Percentiles rank a stretch among this genome's conserved stretches.
Evolutionary conservation across 495 filamentous ascomycete species (phyloP).

Genomic region (Penicillium paxilli): DNA sequence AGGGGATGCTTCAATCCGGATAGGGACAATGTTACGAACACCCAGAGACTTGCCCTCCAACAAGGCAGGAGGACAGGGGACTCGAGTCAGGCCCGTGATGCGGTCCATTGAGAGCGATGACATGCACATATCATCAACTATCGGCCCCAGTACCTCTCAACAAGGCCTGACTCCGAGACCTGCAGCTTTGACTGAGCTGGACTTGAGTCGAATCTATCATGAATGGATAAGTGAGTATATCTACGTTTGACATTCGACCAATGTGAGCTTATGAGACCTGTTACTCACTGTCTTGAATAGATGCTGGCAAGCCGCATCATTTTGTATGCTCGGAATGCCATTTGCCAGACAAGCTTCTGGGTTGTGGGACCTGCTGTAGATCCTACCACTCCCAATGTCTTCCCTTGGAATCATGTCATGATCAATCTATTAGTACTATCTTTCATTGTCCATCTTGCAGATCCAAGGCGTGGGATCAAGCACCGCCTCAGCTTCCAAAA

Average conservation of each 20-base stretch:
- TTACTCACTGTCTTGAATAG: constrained; percentile 9
- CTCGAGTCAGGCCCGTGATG: background rate
- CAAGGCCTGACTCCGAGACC: background rate
- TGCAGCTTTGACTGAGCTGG: constrained; percentile 12
- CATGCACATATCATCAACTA: background rate
- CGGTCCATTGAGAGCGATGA: constrained; percentile 17
- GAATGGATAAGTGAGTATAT: constrained; percentile 31
- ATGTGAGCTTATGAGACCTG: background rate
- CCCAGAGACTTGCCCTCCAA: background rate
- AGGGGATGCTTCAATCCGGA: background rate
- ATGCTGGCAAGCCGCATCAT: constrained; percentile 32
- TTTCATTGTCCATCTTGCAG: constrained; percentile 30
- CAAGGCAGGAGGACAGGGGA: background rate
- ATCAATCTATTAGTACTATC: background rate
- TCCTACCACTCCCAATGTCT: constrained; percentile 36
- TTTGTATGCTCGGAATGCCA: constrained; percentile 33
- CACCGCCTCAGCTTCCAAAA: constrained; percentile 14
- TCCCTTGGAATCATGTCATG: background rate
- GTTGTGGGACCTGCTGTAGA: constrained; percentile 35
- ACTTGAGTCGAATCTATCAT: constrained; percentile 28
- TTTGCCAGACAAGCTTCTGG: constrained; percentile 26
- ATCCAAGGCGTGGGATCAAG: constrained; percentile 24
- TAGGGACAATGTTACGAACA: constrained; percentile 1
- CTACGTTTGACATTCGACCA: background rate
- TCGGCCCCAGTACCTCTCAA: background rate